A percentile compares a stretch with the other conserved stretches of the same genome.
phyloP scores from a whole-genome alignment of 2,329 filamentous ascomycete genomes.

The Colletotrichum sp. region DNA sequence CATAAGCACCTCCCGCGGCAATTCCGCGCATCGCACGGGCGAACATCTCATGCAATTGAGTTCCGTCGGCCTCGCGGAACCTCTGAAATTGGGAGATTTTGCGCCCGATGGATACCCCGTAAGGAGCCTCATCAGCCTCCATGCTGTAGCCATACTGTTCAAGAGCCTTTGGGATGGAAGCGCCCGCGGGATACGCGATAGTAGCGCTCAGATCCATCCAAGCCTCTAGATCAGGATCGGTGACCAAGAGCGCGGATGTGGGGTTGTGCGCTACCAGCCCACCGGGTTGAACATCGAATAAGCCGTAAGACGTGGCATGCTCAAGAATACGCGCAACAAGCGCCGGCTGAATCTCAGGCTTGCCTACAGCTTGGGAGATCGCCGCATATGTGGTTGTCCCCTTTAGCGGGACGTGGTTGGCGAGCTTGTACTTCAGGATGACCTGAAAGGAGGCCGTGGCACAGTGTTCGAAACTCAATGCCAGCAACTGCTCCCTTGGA shows the following conservation, averaged over 20 bases:
- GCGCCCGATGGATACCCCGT: background rate
- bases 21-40: constrained; percentile 5
- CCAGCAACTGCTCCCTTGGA: background rate
- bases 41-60: background rate
- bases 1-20: background rate
- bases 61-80: background rate
- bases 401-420: background rate
- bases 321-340: background rate
- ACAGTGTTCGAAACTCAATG: constrained; percentile 1
- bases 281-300: background rate
- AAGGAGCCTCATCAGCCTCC: background rate
- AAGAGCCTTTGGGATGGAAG: background rate
- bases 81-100: background rate
- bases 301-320: background rate
- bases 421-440: background rate
- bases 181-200: background rate
- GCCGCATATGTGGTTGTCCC: background rate
- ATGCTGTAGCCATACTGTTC: background rate
- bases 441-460: background rate
- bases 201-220: constrained; percentile 2
- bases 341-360: background rate
- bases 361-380: background rate
- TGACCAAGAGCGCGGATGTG: background rate
- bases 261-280: background rate
- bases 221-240: background rate